Evolutionary conservation across 306 rosid genomes (phyloP).

Genomic region (Astragalus glycyphyllos): DNA sequence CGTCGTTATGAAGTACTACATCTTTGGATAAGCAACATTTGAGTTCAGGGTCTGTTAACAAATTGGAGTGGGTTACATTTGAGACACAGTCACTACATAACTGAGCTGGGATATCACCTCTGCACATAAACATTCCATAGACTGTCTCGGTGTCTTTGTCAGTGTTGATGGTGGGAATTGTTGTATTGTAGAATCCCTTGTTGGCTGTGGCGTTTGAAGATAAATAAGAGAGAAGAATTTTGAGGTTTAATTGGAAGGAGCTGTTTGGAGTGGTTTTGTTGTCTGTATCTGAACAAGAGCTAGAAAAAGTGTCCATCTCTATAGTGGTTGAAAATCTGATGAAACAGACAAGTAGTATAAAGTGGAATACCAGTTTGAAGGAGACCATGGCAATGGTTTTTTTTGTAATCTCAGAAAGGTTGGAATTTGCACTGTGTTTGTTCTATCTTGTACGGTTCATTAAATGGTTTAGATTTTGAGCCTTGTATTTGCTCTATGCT

Average conservation of each 20-base stretch:
- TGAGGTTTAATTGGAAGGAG: background rate
- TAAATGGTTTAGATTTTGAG: too few species aligned
- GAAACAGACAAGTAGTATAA: too few species aligned
- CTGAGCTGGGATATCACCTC: slow-evolving; percentile 2
- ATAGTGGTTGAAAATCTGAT: too few species aligned
- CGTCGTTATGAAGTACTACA: background rate
- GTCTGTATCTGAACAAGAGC: background rate
- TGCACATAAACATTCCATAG: slow-evolving; percentile 33
- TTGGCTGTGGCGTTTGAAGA: background rate
- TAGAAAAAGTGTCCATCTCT: too few species aligned
- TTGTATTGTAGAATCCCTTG: background rate
- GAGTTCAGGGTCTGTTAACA: background rate
- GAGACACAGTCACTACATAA: slow-evolving; percentile 1
- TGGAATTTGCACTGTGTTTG: too few species aligned
- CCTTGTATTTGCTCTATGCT: too few species aligned
- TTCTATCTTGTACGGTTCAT: too few species aligned
- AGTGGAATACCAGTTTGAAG: too few species aligned
- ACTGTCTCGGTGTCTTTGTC: background rate
- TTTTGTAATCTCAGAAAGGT: too few species aligned
- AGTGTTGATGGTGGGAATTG: background rate
- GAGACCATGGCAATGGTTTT: too few species aligned
- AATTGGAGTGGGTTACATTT: background rate
- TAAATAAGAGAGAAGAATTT: background rate
- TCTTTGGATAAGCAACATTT: background rate
- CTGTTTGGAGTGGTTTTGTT: background rate